Base-by-base conservation (phyloP, 495 filamentous ascomycete genomes). In the Rhypophila decipiens region DNA sequence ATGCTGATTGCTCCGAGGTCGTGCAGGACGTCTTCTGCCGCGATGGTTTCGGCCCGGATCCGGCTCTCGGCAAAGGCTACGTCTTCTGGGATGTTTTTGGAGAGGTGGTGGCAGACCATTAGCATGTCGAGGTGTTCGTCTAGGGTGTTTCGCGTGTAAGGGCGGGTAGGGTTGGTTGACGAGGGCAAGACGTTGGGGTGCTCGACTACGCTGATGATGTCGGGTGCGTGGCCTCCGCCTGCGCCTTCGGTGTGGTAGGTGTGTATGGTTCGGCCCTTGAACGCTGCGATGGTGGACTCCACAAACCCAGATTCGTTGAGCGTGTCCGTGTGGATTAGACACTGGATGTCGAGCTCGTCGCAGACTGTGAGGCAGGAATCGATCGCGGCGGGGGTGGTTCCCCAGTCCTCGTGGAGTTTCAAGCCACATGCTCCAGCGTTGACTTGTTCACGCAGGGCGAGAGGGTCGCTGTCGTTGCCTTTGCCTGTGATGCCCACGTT, bases 101-200 rank as follows among this genome's bases (percentile, higher is more conserved):
- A 86, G 17, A 97, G 69, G 60, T 98, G 94, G 60, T 98, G 93
- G 77, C 93, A 98, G 21, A 95, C 88, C 93, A 97, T 97, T 27
- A 98, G 67, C 93, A 98, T 98, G 65, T 97, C 93, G 1, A 96
- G 79, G 67, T 98, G 93, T 69, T 98, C 93, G 51, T 96, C 93
- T 0, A 97, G 77, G 3, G 93, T 98, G 70, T 98, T 98, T 34
- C 71, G 65, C 9, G 93, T 98, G 70, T 84, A 97, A 3, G 93
- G 93, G 2, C 93, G 76, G 13, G 93, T 98, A 0, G 93, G 93
- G 67, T 95, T 98, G 0, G 93, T 98, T 40, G 82, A 88, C 12
- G 84, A 88, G 8, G 93, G 93, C 2, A 98, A 78, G 0, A 98
- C 91, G 59, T 98, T 94, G n/a, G 75, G 64, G 54, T 94, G 85